Evolutionary conservation across 2,329 filamentous ascomycete species (phyloP).

Genomic region (Monilinia vaccinii-corymbosi): DNA sequence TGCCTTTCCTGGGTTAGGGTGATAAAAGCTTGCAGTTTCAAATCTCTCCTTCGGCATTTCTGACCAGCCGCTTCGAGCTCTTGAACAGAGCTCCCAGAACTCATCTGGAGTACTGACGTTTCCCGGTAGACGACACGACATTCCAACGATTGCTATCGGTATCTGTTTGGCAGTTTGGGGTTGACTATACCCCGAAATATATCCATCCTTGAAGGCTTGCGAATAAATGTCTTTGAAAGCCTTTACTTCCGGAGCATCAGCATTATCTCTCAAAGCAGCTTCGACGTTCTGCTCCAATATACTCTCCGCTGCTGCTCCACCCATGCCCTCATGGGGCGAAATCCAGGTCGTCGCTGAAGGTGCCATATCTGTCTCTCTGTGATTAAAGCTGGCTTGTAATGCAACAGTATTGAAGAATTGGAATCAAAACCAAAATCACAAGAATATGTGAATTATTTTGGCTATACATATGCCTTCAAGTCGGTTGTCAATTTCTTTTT

Average conservation of each 20-base stretch:
- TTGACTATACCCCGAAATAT: constrained; percentile 7
- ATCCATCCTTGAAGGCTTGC: constrained; percentile 9
- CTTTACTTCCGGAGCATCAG: constrained; percentile 1
- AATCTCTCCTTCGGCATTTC: constrained; percentile 11
- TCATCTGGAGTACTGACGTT: constrained; percentile 42
- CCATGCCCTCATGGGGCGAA: constrained; percentile 14
- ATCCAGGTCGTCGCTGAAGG: constrained; percentile 27
- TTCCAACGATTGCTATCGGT: constrained; percentile 41
- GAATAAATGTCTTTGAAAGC: constrained; percentile 6
- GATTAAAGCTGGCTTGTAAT: constrained; percentile 11
- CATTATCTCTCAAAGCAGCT: neutral
- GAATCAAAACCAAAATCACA: neutral
- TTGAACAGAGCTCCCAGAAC: constrained; percentile 64
- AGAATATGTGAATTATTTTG: neutral
- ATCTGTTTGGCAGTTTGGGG: constrained; percentile 8
- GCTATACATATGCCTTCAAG: neutral
- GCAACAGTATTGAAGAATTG: neutral
- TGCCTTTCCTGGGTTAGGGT: constrained; percentile 7
- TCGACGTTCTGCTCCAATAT: neutral
- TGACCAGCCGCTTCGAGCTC: constrained; percentile 37
- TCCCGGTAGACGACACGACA: constrained; percentile 44
- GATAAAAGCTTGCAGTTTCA: constrained; percentile 8
- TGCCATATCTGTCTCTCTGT: constrained; percentile 15
- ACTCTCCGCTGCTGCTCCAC: neutral
- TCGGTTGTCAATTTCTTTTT: neutral